Conservation (phyloP, 805 yeast species). For the Kurtzmaniella cleridarum region DNA sequence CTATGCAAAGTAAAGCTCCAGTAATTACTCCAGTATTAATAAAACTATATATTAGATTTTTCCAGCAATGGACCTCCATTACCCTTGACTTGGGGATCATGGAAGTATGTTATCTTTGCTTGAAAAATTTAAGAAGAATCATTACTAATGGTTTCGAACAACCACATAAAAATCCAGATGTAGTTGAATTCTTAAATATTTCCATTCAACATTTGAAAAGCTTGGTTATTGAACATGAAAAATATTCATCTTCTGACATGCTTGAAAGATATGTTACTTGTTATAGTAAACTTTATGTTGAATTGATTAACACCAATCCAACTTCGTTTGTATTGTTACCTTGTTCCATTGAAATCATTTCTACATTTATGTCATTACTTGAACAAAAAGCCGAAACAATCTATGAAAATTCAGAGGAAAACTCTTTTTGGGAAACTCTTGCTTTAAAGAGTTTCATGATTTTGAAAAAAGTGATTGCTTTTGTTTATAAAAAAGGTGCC, state of each 20-base stretch:
- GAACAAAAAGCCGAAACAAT: slow-evolving; percentile 60
- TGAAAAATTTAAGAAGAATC: slow-evolving; percentile 70
- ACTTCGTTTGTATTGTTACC: slow-evolving; percentile 68
- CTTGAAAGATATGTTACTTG: slow-evolving; percentile 71
- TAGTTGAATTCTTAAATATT: slow-evolving; percentile 55
- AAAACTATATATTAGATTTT: slow-evolving; percentile 53
- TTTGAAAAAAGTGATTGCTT: slow-evolving; percentile 58
- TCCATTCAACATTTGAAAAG: slow-evolving; percentile 56
- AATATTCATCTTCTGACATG: slow-evolving; percentile 34
- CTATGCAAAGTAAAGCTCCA: slow-evolving; percentile 69
- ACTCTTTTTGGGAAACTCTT: slow-evolving; percentile 68
- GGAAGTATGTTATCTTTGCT: slow-evolving; percentile 72
- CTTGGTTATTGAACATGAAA: slow-evolving; percentile 50
- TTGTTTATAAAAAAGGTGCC: slow-evolving; percentile 63
- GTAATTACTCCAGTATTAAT: slow-evolving; percentile 55
- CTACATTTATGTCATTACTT: slow-evolving; percentile 54
- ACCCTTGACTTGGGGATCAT: slow-evolving; percentile 47
- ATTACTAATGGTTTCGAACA: slow-evolving; percentile 72
- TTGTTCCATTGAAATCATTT: slow-evolving; percentile 53
- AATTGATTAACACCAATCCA: slow-evolving; percentile 55
- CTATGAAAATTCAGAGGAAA: slow-evolving; percentile 54
- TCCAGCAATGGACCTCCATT: slow-evolving; percentile 54
- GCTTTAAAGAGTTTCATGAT: slow-evolving; percentile 63
- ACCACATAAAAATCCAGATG: slow-evolving; percentile 54
- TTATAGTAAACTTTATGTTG: slow-evolving; percentile 66